These are phyloP conservation scores for Penicillium alfredii DNA, from an alignment of 495 filamentous ascomycete genomes.

Conservation along the genomic window DNA sequence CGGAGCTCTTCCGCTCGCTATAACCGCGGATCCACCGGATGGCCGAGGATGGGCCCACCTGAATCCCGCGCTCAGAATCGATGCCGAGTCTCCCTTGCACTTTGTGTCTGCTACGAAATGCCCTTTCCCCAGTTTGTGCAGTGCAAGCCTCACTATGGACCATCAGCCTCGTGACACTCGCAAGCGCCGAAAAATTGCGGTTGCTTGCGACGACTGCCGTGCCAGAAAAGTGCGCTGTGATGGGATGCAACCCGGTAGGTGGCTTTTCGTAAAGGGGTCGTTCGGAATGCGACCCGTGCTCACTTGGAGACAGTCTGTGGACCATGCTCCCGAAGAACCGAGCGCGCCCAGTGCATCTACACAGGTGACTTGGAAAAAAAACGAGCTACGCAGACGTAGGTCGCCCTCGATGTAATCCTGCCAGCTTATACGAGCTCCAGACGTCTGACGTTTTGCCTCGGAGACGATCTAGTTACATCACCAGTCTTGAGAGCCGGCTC, in stretches of 20 bases:
- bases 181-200: conserved; percentile 33
- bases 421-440: background rate
- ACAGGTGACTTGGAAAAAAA: conserved; percentile 32
- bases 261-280: background rate
- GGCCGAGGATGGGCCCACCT: too few relatives aligned
- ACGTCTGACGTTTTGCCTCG: background rate
- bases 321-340: conserved; percentile 25
- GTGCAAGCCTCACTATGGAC: background rate
- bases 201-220: conserved; percentile 37
- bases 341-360: conserved; percentile 23
- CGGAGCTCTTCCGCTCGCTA: too few relatives aligned
- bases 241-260: conserved; percentile 34
- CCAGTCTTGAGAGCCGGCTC: conserved; percentile 24
- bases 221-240: conserved; percentile 34
- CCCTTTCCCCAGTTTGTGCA: too few relatives aligned
- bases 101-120: background rate
- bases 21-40: too few relatives aligned
- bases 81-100: conserved; percentile 3
- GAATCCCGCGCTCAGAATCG: conserved; percentile 4
- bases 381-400: conserved; percentile 22
- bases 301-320: conserved; percentile 25
- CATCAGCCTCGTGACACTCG: background rate
- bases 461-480: conserved; percentile 18
- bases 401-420: background rate
- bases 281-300: conserved; percentile 16